A percentile compares a stretch with the other conserved stretches of the same genome.
Evolutionary conservation across 2,329 filamentous ascomycete species (phyloP).

Genomic region (Xylaria sp.): DNA sequence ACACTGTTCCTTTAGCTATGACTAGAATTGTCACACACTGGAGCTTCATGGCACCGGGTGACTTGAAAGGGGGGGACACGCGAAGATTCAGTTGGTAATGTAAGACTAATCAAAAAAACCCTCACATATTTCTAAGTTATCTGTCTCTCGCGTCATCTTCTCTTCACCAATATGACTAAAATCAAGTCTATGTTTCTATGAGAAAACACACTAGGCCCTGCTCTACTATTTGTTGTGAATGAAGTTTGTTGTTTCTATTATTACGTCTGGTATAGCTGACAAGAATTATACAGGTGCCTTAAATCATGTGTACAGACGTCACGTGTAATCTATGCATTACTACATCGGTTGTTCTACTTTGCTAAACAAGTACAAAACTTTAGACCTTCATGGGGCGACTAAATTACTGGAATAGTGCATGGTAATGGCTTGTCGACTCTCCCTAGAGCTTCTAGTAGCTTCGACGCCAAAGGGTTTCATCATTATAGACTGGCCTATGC

Average conservation of each 20-base stretch:
- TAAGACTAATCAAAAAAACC: no score
- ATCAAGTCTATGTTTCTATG: background rate
- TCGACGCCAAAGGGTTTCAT: no score
- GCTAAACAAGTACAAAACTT: background rate
- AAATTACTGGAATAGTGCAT: background rate
- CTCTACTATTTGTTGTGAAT: background rate
- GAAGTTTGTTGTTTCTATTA: background rate
- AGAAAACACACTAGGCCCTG: background rate
- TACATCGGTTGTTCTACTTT: no score
- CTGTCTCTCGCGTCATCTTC: no score
- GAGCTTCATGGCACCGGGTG: background rate
- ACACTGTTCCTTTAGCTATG: background rate
- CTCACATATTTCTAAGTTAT: background rate
- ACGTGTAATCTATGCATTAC: no score
- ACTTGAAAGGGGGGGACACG: background rate
- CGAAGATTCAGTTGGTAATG: background rate
- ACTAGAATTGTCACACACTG: slow-evolving; percentile 1
- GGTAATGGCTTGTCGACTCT: no score
- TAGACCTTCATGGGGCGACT: background rate
- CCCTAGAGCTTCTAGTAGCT: no score
- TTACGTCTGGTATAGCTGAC: background rate
- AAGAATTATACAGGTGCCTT: no score
- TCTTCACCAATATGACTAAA: background rate
- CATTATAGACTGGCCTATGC: background rate
- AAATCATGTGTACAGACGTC: no score